Percentiles rank a stretch among this genome's conserved stretches.
These are phyloP conservation scores for Chytridium lagenaria DNA, from an alignment of 371 early-diverging fungal genomes.

Conservation along the genomic window DNA sequence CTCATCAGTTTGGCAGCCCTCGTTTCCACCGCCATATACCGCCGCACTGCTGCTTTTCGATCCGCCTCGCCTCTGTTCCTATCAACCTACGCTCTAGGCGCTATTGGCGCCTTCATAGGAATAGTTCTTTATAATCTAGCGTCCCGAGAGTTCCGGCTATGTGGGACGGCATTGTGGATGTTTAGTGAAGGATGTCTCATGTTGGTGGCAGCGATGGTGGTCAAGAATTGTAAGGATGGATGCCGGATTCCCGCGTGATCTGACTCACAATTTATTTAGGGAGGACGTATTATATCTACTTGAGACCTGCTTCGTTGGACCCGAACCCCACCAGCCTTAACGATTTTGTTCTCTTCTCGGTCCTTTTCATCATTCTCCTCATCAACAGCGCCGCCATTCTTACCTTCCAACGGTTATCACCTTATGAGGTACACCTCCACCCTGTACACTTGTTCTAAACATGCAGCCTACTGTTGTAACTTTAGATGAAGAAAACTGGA, in stretches of 20 bases:
- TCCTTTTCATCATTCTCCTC: neutral
- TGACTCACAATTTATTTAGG: neutral
- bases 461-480: neutral
- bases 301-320: neutral
- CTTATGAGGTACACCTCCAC: conserved; percentile 13
- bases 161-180: conserved; percentile 16
- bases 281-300: neutral
- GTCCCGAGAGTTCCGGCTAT: neutral
- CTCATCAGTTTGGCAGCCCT: neutral
- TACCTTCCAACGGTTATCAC: conserved; percentile 3
- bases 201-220: conserved; percentile 15
- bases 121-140: conserved; percentile 18
- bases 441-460: neutral
- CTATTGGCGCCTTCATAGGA: conserved; percentile 5
- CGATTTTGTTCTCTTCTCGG: neutral
- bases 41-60: conserved; percentile 10
- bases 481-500: conserved; percentile 16
- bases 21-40: neutral
- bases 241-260: neutral
- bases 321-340: neutral
- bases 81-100: conserved; percentile 11
- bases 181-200: conserved; percentile 16
- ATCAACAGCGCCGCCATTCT: conserved; percentile 21
- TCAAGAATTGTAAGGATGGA: conserved; percentile 21
- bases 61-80: conserved; percentile 16